Evolutionary conservation across 2,329 filamentous ascomycete genomes (phyloP), one percentile per base, ranked within the genome.

Genomic region (Calycina marina): DNA sequence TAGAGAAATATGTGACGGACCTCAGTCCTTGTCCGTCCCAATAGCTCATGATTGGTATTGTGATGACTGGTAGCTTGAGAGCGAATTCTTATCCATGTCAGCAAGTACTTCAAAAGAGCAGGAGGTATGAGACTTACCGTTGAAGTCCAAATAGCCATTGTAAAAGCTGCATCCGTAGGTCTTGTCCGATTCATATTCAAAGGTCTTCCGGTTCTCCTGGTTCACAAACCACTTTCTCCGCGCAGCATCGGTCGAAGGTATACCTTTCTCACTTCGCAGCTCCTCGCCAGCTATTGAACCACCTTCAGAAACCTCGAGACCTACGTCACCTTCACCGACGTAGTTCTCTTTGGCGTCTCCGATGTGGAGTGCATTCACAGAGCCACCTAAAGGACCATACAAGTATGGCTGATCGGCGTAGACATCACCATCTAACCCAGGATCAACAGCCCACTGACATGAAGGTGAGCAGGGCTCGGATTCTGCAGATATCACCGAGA

Each of bases 101-200:
- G 14, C 16, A 29, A 22, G n/a, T 18, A n/a, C n/a, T n/a, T n/a
- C n/a, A n/a, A n/a, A n/a, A n/a, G n/a, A n/a, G n/a, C 22, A 12
- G 20, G 24, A 5, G n/a, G 6, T 14, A 14, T 13, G 8, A 18
- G 18, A 31, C 53, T 33, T 43, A 71, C 69, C 69, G 49, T 75
- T 78, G 53, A 96, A 94, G 55, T 93, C 84, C 28, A 98, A 57
- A 56, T 93, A 94, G 2, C 81, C 79, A 53, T 96, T 96, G 56
- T 77, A 93, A 56, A 98, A 96, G 52, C 81, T 76, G 41, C 63
- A 67, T 38, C 62, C 57, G 56, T 80, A 80, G 36, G 63, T 57
- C 40, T 72, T 59, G 0, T 71, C 74, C 30, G 60, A 59, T 47
- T 77, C 70, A 50, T 78, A 80, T 8, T 57, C 59, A 22, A 22